Evolutionary conservation across 805 yeast genomes (phyloP).

Genomic region (Ogataea neopini): DNA sequence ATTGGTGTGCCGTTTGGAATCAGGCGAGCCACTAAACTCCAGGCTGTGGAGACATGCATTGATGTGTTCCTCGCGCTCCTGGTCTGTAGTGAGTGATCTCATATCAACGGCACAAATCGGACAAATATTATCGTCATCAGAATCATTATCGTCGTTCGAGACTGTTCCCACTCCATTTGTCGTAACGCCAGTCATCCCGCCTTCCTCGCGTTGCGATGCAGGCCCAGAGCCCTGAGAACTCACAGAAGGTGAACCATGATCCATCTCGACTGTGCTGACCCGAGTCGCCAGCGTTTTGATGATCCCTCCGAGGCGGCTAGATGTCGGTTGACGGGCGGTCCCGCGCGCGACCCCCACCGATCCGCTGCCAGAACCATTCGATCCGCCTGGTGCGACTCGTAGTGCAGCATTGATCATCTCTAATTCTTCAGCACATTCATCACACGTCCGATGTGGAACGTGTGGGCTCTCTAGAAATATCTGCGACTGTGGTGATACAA

Average conservation of each 20-base stretch:
- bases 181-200: neutral
- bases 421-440: conserved; percentile 66
- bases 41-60: conserved; percentile 62
- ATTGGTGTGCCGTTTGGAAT: conserved; percentile 58
- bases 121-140: conserved; percentile 40
- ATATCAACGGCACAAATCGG: conserved; percentile 43
- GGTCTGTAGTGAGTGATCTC: conserved; percentile 24
- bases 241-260: conserved; percentile 1
- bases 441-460: conserved; percentile 73
- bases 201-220: neutral
- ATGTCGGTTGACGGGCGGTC: neutral
- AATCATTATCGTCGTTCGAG: conserved; percentile 4
- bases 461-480: conserved; percentile 49
- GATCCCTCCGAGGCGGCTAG: conserved; percentile 1
- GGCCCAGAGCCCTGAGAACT: neutral
- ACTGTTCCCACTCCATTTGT: neutral
- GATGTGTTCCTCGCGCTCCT: conserved; percentile 64
- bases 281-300: conserved; percentile 20
- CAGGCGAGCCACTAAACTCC: conserved; percentile 64
- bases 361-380: neutral
- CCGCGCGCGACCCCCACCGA: neutral
- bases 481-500: conserved; percentile 55
- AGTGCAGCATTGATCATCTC: conserved; percentile 46
- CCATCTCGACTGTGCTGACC: conserved; percentile 19
- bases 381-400: neutral